phyloP scores from a whole-genome alignment of 2,329 filamentous ascomycete genomes.

The Pseudohalonectria lignicola region DNA sequence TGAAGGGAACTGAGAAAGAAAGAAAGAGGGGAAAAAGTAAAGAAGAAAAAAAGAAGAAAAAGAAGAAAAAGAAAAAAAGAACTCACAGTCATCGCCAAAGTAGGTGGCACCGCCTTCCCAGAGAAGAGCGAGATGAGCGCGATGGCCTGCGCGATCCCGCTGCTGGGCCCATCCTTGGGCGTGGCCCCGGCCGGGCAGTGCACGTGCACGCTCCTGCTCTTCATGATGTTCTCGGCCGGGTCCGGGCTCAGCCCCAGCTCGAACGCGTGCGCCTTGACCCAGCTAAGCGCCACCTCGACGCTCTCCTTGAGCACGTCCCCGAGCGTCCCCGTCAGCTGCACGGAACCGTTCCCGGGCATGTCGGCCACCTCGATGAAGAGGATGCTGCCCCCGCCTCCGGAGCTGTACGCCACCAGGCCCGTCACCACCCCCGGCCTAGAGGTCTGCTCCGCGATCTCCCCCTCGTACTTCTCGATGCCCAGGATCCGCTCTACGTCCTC shows the following conservation, averaged over 20 bases:
- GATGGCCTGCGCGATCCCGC: slow-evolving; percentile 88
- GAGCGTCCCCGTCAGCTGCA: slow-evolving; percentile 92
- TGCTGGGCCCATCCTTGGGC: slow-evolving; percentile 81
- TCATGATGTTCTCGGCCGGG: slow-evolving; percentile 87
- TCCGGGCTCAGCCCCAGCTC: slow-evolving; percentile 76
- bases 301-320: slow-evolving; percentile 95
- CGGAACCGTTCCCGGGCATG: slow-evolving; percentile 85
- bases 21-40: background rate
- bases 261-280: slow-evolving; percentile 94
- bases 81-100: slow-evolving; percentile 85
- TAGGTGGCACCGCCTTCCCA: slow-evolving; percentile 75
- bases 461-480: slow-evolving; percentile 86
- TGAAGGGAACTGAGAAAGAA: slow-evolving; percentile 2
- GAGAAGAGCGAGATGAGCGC: slow-evolving; percentile 86
- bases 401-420: slow-evolving; percentile 87
- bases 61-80: slow-evolving; percentile 3
- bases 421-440: slow-evolving; percentile 86
- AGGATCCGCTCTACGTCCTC: slow-evolving; percentile 84
- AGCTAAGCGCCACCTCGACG: slow-evolving; percentile 89
- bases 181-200: slow-evolving; percentile 93
- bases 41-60: slow-evolving; percentile 4
- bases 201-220: slow-evolving; percentile 84
- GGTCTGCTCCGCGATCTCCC: slow-evolving; percentile 85
- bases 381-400: slow-evolving; percentile 87
- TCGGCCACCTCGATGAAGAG: slow-evolving; percentile 97